These are phyloP conservation scores for Achaetomium macrosporum DNA, from an alignment of 2,329 filamentous ascomycete species.

Conservation along the genomic window DNA sequence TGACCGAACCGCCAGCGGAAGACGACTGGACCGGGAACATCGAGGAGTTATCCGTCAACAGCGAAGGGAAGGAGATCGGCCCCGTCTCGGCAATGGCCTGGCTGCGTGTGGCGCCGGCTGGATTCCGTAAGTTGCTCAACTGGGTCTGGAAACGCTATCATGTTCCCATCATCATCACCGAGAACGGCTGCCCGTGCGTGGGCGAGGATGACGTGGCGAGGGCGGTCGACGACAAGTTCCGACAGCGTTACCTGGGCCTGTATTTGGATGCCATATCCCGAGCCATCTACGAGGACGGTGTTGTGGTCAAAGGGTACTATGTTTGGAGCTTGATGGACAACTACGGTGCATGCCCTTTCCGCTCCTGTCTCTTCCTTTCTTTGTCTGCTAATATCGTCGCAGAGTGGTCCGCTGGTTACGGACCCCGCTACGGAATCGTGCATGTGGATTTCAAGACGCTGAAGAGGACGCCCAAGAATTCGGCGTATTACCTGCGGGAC, in stretches of 20 bases:
- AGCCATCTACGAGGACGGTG: conserved; percentile 64
- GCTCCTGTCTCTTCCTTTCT: background rate
- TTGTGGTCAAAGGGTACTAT: conserved; percentile 73
- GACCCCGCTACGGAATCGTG: conserved; percentile 77
- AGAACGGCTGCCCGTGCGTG: conserved; percentile 81
- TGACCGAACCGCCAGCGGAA: conserved; percentile 50
- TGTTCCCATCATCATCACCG: conserved; percentile 73
- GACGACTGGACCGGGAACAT: conserved; percentile 72
- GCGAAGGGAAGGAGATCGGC: conserved; percentile 67
- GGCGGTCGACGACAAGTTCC: conserved; percentile 74
- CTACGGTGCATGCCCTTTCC: conserved; percentile 31
- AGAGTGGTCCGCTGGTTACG: conserved; percentile 87
- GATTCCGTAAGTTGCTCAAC: conserved; percentile 70
- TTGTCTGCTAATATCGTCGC: conserved; percentile 29
- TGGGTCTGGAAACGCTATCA: conserved; percentile 75
- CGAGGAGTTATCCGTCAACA: conserved; percentile 64
- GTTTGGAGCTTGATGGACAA: conserved; percentile 85
- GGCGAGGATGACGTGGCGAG: conserved; percentile 70
- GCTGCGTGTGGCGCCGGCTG: conserved; percentile 68
- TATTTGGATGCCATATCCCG: conserved; percentile 74
- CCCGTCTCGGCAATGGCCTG: conserved; percentile 76
- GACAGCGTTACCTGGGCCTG: conserved; percentile 69
- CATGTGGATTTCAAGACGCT: conserved; percentile 60
- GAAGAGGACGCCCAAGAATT: background rate
- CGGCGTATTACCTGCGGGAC: background rate